Percentiles rank a stretch among this genome's conserved stretches.
phyloP scores from a whole-genome alignment of 352 stramenopile genomes.

The Plasmopara viticola region DNA sequence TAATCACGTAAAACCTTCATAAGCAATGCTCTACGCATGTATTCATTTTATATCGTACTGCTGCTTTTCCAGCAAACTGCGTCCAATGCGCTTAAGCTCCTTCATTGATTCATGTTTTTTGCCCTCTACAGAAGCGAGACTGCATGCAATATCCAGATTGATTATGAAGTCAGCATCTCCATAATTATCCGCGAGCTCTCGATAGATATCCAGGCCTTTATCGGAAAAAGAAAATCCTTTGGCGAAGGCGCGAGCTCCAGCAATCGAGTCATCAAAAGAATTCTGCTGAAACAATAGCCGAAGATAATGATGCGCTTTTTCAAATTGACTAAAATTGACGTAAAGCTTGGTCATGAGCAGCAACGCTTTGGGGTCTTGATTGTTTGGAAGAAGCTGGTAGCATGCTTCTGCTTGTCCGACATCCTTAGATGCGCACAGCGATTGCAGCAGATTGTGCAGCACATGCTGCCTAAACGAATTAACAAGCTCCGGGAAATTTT shows the following conservation, averaged over 20 bases:
- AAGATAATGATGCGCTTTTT: conserved; percentile 43
- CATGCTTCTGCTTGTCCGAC: conserved; percentile 56
- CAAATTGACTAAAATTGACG: conserved; percentile 31
- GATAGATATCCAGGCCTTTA: conserved; percentile 52
- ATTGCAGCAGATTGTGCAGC: conserved; percentile 41
- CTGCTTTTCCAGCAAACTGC: conserved; percentile 21
- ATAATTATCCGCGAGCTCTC: conserved; percentile 53
- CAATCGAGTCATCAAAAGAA: conserved; percentile 36
- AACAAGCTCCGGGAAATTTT: conserved; percentile 17
- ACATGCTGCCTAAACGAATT: conserved; percentile 36
- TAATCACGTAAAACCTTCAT: conserved; percentile 1
- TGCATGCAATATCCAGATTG: conserved; percentile 58
- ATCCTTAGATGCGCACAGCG: conserved; percentile 41
- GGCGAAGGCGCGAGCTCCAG: conserved; percentile 38
- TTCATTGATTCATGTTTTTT: conserved; percentile 29
- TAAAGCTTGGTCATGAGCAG: conserved; percentile 59
- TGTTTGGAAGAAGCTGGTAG: conserved; percentile 38
- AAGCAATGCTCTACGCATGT: neutral
- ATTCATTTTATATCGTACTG: conserved; percentile 14
- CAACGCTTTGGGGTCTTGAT: conserved; percentile 29
- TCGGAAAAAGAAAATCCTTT: conserved; percentile 42
- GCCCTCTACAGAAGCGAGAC: conserved; percentile 31
- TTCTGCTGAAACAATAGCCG: conserved; percentile 50
- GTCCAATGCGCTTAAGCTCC: conserved; percentile 35
- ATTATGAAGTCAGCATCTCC: conserved; percentile 50